These are phyloP conservation scores for Suillus alpinus DNA, from an alignment of 768 basidiomycete species.

Conservation along the genomic window DNA sequence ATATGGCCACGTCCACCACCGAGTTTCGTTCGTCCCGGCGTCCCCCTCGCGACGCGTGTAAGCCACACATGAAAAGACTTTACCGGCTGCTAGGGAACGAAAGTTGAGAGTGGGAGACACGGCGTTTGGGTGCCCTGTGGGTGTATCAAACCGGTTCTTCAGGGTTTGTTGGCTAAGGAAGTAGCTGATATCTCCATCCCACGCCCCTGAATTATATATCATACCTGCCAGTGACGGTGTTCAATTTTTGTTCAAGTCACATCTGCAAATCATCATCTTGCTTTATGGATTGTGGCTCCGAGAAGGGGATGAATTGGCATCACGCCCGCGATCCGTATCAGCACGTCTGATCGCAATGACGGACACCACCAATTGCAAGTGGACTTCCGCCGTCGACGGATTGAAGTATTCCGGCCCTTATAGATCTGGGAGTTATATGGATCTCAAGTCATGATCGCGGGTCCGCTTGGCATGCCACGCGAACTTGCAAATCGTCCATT, in stretches of 20 bases:
- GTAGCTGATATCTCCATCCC: neutral
- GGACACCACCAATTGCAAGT: too few species aligned
- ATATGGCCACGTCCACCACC: neutral
- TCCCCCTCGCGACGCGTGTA: neutral
- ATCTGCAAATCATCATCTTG: neutral
- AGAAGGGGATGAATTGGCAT: too few species aligned
- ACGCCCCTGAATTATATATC: neutral
- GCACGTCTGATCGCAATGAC: too few species aligned
- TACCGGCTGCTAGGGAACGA: neutral
- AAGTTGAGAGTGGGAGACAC: neutral
- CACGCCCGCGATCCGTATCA: too few species aligned
- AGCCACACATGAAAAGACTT: neutral
- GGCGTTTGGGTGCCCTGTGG: neutral
- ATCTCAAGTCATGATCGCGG: too few species aligned
- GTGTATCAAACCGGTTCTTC: neutral
- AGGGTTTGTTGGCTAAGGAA: neutral
- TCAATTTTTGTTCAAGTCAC: neutral
- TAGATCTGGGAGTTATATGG: too few species aligned
- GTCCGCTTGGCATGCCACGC: too few species aligned
- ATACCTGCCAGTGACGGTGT: neutral
- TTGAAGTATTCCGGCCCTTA: too few species aligned
- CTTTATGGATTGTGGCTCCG: neutral
- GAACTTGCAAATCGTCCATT: too few species aligned
- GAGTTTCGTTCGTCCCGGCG: neutral
- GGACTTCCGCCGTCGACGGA: too few species aligned